Evolutionary conservation across 2,329 filamentous ascomycete genomes (phyloP).

Genomic region (Chaetoscypha palmicola): DNA sequence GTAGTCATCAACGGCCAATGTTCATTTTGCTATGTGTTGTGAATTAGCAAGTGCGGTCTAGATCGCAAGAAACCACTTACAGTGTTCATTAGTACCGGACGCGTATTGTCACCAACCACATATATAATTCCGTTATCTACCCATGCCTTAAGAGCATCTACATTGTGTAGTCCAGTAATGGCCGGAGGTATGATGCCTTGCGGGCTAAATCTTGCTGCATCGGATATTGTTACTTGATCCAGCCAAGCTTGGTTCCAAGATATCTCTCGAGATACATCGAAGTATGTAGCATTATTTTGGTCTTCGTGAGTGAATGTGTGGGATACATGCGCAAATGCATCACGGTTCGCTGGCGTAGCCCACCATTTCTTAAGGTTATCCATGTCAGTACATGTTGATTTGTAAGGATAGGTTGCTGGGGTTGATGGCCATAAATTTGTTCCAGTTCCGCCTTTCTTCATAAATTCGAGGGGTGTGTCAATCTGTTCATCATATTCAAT

Average conservation of each 20-base stretch:
- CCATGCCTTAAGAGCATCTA: conserved; percentile 54
- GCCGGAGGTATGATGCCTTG: conserved; percentile 54
- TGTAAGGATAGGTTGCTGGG: conserved; percentile 22
- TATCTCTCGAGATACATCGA: conserved; percentile 50
- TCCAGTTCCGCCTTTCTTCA: conserved; percentile 44
- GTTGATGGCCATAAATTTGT: conserved; percentile 40
- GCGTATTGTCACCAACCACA: conserved; percentile 58
- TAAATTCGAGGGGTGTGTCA: conserved; percentile 40
- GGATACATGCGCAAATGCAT: conserved; percentile 51
- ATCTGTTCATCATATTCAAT: conserved; percentile 41
- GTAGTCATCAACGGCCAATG: conserved; percentile 51
- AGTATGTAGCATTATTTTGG: conserved; percentile 53
- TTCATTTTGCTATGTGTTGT: conserved; percentile 23
- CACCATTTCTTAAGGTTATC: conserved; percentile 51
- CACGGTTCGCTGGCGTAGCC: conserved; percentile 39
- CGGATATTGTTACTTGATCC: conserved; percentile 43
- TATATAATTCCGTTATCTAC: conserved; percentile 50
- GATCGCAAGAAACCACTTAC: too few species aligned
- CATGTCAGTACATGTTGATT: conserved; percentile 37
- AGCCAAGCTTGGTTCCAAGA: conserved; percentile 55
- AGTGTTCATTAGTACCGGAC: conserved; percentile 45
- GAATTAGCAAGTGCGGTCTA: too few species aligned
- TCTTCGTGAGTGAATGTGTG: conserved; percentile 56
- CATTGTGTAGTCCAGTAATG: conserved; percentile 58
- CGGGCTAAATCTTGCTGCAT: conserved; percentile 41